These are phyloP conservation scores for Sporobolomyces phaffii DNA, from an alignment of 768 basidiomycete species.

Conservation along the genomic window DNA sequence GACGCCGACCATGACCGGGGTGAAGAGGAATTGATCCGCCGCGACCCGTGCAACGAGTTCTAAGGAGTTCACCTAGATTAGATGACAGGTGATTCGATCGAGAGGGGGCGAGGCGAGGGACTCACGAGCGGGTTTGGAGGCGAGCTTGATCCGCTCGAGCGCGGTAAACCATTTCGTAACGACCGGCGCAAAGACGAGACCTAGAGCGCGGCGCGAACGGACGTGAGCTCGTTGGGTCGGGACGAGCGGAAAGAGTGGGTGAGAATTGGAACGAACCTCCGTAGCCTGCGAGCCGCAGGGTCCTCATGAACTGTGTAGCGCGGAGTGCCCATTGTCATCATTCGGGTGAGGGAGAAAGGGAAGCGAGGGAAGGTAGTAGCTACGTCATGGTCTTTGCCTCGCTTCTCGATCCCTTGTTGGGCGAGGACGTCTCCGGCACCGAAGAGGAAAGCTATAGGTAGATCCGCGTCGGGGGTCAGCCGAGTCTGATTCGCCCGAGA, in stretches of 20 bases:
- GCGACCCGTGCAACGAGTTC: slow-evolving; percentile 53
- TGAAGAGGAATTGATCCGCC: slow-evolving; percentile 71
- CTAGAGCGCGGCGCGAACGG: slow-evolving; percentile 57
- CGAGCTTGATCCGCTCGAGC: slow-evolving; percentile 65
- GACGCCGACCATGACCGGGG: slow-evolving; percentile 59
- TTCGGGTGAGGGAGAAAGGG: neutral
- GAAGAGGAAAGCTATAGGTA: slow-evolving; percentile 32
- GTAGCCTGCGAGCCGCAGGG: slow-evolving; percentile 17
- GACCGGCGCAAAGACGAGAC: slow-evolving; percentile 69
- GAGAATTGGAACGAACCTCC: neutral
- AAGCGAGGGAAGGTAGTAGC: neutral
- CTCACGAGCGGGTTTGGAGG: slow-evolving; percentile 18
- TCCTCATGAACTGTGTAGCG: neutral
- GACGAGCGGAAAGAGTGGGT: neutral
- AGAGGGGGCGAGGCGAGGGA: neutral
- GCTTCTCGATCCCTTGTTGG: slow-evolving; percentile 73
- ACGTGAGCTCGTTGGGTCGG: no score
- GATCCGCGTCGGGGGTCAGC: no score
- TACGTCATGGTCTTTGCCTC: slow-evolving; percentile 65
- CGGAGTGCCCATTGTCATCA: neutral
- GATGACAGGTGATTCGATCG: slow-evolving; percentile 1
- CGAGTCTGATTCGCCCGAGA: neutral
- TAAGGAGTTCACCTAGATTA: no score
- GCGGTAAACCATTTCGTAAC: slow-evolving; percentile 76
- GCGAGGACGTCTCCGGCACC: slow-evolving; percentile 61